A percentile compares a stretch with the other conserved stretches of the same genome.
Evolutionary conservation across 192 early-diverging fungal genomes (phyloP).

Genomic region (Umbelopsis vinacea): DNA sequence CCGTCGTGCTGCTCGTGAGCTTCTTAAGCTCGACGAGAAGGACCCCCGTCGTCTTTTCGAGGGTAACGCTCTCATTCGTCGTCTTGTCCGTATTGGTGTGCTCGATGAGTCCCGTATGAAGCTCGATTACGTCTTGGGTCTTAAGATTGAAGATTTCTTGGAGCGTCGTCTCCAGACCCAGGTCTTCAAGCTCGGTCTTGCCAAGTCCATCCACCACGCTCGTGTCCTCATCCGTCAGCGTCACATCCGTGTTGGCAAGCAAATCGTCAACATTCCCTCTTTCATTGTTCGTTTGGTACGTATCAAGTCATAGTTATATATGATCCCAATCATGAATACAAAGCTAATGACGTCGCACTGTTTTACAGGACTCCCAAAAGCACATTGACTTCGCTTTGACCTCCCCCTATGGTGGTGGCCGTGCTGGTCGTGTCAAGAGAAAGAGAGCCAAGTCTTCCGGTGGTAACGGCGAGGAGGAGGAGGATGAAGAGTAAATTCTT

Average conservation of each 20-base stretch:
- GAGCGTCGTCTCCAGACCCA: conserved; percentile 99
- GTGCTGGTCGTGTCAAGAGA: conserved; percentile 95
- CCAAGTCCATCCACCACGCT: conserved; percentile 99
- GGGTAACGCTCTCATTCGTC: conserved; percentile 98
- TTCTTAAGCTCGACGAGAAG: conserved; percentile 95
- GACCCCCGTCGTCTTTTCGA: conserved; percentile 98
- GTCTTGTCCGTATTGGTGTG: conserved; percentile 98
- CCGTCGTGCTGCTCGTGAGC: conserved; percentile 99
- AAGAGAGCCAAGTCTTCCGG: conserved; percentile 84
- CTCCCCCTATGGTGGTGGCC: conserved; percentile 97
- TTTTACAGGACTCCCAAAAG: conserved; percentile 55
- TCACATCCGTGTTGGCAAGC: conserved; percentile 98
- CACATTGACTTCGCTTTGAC: conserved; percentile 66
- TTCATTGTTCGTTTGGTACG: conserved; percentile 90
- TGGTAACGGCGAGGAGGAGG: conserved; percentile 60
- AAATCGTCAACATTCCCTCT: conserved; percentile 94
- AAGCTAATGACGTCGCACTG: conserved; percentile 36
- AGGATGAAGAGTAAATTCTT: conserved; percentile 64
- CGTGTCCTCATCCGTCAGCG: conserved; percentile 98
- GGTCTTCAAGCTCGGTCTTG: conserved; percentile 97
- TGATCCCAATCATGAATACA: background rate
- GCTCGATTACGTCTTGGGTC: conserved; percentile 98
- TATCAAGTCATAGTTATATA: background rate
- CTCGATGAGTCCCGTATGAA: conserved; percentile 97
- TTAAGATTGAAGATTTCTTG: conserved; percentile 99